Base-by-base conservation (phyloP, 352 stramenopile genomes). In the Globisporangium paddicum region DNA sequence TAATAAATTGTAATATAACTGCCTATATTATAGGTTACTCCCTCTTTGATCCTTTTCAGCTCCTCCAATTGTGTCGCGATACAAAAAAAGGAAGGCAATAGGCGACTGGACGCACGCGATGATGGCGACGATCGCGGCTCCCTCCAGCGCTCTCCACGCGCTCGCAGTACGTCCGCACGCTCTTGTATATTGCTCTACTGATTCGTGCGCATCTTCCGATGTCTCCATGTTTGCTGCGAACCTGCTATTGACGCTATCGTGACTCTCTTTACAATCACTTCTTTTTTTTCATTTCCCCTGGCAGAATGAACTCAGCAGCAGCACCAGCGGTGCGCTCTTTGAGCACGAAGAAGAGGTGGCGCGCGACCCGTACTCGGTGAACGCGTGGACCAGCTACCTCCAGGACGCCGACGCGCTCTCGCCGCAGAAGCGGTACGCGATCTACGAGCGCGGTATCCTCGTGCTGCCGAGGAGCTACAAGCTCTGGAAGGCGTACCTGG, bases 391-490 rank as follows among this genome's bases (percentile, higher is more conserved):
- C 35, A 60, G 73, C 3, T 97, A 92, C 56, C 55, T 97, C 18
- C 37, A 45, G 25, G 41, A 42, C 3, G 59, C 59, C 7, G 58
- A 64, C 0, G 64, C 66, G 1, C 54, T 67, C 7, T 25, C 67
- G 28, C 50, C 52, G 23, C n/a, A 26, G 5, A 55, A 51, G 23
- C 75, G 86, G 3, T 77, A 74, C 32, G 40, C 68, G 13, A 62
- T 98, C 26, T 98, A 96, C 59, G 90, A 98, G 58, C 77, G 94
- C 23, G 89, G 87, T 4, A 51, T 98, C 2, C 69, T 79, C 16
- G 66, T 68, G 40, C 74, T 98, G 1, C 94, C 94, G 19, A 77
- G 87, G 52, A 97, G 86, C 70, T 98, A 98, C 77, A 98, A 98
- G 72, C 84, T 98, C 19, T 98, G 95, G 95, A 94, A 97, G 54